Conservation (phyloP, 768 basidiomycete species). For the Auriculariales sp. region DNA sequence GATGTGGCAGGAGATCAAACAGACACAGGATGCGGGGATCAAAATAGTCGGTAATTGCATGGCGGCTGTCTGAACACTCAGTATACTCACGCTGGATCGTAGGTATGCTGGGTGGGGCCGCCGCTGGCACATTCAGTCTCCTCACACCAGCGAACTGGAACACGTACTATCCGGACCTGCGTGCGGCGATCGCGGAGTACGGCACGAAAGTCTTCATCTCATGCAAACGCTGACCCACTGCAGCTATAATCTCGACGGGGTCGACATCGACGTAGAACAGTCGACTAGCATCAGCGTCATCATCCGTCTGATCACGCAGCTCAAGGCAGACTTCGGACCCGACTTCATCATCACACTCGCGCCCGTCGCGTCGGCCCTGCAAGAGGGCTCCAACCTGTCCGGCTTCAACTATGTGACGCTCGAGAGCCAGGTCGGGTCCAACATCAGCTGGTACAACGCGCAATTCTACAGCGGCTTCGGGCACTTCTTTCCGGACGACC, state of each 20-base stretch:
- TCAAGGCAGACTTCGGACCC: not conserved
- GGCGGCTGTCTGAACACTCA: no score
- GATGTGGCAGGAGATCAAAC: not conserved
- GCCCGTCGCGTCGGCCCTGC: not conserved
- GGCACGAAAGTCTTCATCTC: not conserved
- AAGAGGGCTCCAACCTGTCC: not conserved
- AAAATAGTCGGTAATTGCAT: no score
- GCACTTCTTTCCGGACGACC: not conserved
- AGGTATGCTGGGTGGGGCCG: not conserved
- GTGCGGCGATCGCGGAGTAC: not conserved
- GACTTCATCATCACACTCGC: conserved; percentile 1
- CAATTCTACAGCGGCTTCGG: not conserved
- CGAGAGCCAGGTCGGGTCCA: not conserved
- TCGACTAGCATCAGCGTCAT: not conserved
- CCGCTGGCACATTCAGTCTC: not conserved
- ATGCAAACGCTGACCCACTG: not conserved
- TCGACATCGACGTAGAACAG: not conserved
- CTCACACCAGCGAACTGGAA: not conserved
- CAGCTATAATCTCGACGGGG: not conserved
- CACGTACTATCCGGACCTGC: not conserved
- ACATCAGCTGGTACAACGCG: conserved; percentile 2
- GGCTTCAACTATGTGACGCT: not conserved
- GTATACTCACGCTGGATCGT: no score
- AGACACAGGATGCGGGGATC: not conserved
- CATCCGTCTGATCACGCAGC: not conserved